phyloP scores from a whole-genome alignment of 2,329 filamentous ascomycete species.

The Talaromyces sp. region DNA sequence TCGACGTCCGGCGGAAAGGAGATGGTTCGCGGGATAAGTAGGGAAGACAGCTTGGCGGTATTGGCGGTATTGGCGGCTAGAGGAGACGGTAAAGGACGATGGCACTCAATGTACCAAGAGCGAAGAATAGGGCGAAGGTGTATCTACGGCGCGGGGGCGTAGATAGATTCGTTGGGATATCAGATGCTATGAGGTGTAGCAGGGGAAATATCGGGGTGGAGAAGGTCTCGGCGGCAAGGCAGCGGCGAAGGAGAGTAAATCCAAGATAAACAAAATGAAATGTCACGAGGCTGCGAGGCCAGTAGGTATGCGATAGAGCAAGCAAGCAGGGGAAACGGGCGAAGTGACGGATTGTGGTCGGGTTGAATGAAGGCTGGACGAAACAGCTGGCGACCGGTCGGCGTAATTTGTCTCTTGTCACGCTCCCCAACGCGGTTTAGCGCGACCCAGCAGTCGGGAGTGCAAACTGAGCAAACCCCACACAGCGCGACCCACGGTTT shows the following conservation, averaged over 20 bases:
- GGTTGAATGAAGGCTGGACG: background rate
- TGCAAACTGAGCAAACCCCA: background rate
- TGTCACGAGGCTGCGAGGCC: background rate
- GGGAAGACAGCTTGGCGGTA: slow-evolving; percentile 95
- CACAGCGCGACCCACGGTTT: background rate
- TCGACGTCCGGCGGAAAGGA: slow-evolving; percentile 82
- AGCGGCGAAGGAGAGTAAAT: background rate
- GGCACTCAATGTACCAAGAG: background rate
- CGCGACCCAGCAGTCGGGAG: background rate
- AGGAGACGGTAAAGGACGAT: slow-evolving; percentile 23
- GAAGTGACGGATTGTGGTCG: background rate
- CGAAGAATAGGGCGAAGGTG: background rate
- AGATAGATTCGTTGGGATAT: background rate
- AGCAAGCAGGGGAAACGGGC: background rate
- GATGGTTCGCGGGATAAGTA: slow-evolving; percentile 82
- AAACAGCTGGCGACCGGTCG: background rate
- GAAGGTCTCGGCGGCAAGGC: background rate
- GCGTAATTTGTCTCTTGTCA: slow-evolving; percentile 2
- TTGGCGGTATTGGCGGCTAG: slow-evolving; percentile 71
- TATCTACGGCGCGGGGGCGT: background rate
- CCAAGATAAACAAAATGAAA: background rate
- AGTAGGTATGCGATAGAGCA: background rate
- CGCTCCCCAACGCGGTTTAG: background rate
- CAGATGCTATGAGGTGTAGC: background rate
- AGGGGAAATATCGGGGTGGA: background rate